A percentile compares a stretch with the other conserved stretches of the same genome.
phyloP scores from a whole-genome alignment of 1,284 basidiomycete genomes.

The Fistulinella staudtii region DNA sequence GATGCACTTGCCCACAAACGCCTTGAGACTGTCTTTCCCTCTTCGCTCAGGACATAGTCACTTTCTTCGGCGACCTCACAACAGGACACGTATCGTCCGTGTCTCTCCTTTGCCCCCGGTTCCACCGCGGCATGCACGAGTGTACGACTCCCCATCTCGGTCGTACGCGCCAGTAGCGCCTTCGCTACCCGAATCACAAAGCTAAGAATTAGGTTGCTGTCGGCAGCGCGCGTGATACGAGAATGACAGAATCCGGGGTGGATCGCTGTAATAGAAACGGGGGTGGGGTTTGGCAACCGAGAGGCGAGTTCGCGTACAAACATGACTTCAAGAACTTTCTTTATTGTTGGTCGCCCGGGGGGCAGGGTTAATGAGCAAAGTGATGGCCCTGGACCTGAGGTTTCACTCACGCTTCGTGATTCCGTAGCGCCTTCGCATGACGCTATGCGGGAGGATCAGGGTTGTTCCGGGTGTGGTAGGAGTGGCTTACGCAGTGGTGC shows the following conservation, averaged over 20 bases:
- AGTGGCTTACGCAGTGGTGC: slow-evolving; percentile 23
- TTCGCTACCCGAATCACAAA: slow-evolving; percentile 6
- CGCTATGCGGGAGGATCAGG: slow-evolving; percentile 6
- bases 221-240: slow-evolving; percentile 19
- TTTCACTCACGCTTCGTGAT: slow-evolving; percentile 34
- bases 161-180: slow-evolving; percentile 23
- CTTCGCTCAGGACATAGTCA: slow-evolving; percentile 25
- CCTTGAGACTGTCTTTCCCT: slow-evolving; percentile 25
- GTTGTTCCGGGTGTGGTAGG: background rate
- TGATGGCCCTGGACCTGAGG: too few relatives aligned
- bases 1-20: slow-evolving; percentile 26
- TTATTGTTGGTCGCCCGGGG: too few relatives aligned
- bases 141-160: slow-evolving; percentile 31
- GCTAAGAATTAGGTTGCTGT: slow-evolving; percentile 7
- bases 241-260: slow-evolving; percentile 36
- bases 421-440: slow-evolving; percentile 29
- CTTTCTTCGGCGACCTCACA: slow-evolving; percentile 26
- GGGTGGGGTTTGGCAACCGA: slow-evolving; percentile 26
- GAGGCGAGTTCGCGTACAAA: slow-evolving; percentile 33
- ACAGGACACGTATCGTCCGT: slow-evolving; percentile 27
- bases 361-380: too few relatives aligned
- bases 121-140: slow-evolving; percentile 28
- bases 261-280: slow-evolving; percentile 34
- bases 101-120: slow-evolving; percentile 19
- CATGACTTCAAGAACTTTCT: slow-evolving; percentile 30